phyloP scores from a whole-genome alignment of 805 yeast species.

The Helenozyma baotianmanensis region DNA sequence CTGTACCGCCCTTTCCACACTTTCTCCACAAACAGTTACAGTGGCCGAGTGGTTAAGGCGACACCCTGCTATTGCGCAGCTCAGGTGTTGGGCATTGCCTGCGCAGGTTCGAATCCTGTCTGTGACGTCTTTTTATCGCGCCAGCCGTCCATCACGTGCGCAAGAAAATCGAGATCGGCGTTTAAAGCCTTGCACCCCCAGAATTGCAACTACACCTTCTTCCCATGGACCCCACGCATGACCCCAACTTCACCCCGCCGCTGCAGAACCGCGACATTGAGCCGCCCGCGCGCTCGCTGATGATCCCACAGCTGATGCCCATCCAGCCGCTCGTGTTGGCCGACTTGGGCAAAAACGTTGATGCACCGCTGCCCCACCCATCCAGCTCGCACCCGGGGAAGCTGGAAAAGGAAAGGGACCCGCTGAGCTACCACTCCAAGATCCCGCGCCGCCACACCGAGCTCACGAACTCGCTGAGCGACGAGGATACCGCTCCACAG shows the following conservation, averaged over 20 bases:
- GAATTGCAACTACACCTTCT: background rate
- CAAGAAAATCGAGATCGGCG: background rate
- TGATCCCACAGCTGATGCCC: slow-evolving; percentile 70
- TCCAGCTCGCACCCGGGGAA: slow-evolving; percentile 12
- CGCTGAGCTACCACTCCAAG: slow-evolving; percentile 25
- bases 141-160: too few species aligned
- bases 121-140: slow-evolving; percentile 58
- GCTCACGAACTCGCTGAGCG: slow-evolving; percentile 44
- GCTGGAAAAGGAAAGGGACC: slow-evolving; percentile 6
- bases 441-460: slow-evolving; percentile 58
- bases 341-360: slow-evolving; percentile 64
- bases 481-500: slow-evolving; percentile 24
- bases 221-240: slow-evolving; percentile 87
- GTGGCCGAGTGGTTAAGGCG: slow-evolving; percentile 55
- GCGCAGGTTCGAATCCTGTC: slow-evolving; percentile 99
- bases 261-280: slow-evolving; percentile 56
- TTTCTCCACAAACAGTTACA: slow-evolving; percentile 24
- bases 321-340: slow-evolving; percentile 69
- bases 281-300: slow-evolving; percentile 63
- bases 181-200: background rate
- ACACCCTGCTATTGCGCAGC: slow-evolving; percentile 29
- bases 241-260: slow-evolving; percentile 87
- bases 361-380: slow-evolving; percentile 65
- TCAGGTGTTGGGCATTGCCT: slow-evolving; percentile 45
- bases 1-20: too few species aligned